Percentiles rank a stretch among this genome's conserved stretches.
phyloP scores from a whole-genome alignment of 75 land plant genomes.

The Azolla pinnata region DNA sequence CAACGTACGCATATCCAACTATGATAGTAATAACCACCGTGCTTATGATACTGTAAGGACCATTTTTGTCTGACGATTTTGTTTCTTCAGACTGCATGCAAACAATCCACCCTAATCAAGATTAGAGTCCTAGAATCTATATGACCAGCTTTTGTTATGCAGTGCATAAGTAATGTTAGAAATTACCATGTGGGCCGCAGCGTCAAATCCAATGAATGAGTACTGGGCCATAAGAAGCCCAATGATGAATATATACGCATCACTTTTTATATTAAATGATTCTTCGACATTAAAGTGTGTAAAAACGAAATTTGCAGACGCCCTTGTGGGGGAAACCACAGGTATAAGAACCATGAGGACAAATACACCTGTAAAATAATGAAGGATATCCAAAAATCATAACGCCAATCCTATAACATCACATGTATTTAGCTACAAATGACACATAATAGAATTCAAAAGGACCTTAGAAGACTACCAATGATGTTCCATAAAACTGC shows the following conservation, averaged over 20 bases:
- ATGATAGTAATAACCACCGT: slow-evolving; percentile 55
- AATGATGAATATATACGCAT: slow-evolving; percentile 62
- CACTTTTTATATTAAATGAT: slow-evolving; percentile 49
- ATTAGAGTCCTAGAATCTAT: not conserved
- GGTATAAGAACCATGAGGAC: slow-evolving; percentile 78
- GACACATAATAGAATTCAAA: too few relatives aligned
- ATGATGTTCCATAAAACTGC: slow-evolving; percentile 70
- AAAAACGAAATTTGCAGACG: slow-evolving; percentile 58
- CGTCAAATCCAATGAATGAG: slow-evolving; percentile 79
- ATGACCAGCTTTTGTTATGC: not conserved
- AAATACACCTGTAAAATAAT: slow-evolving; percentile 53
- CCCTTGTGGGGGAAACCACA: slow-evolving; percentile 53
- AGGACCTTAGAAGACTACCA: too few relatives aligned
- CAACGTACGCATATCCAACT: slow-evolving; percentile 72
- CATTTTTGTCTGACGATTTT: slow-evolving; percentile 69
- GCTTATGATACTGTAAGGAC: slow-evolving; percentile 72
- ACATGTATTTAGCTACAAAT: too few relatives aligned
- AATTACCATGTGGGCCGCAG: slow-evolving; percentile 88
- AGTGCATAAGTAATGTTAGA: not conserved
- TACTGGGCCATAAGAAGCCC: slow-evolving; percentile 94
- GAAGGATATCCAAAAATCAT: too few relatives aligned
- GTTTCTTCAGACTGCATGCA: slow-evolving; percentile 78
- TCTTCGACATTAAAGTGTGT: slow-evolving; percentile 72
- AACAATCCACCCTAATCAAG: not conserved
- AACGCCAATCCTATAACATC: too few relatives aligned